A percentile compares a stretch with the other conserved stretches of the same genome.
phyloP scores from a whole-genome alignment of 345 rosid genomes.

The Mallotus nudiflorus region DNA sequence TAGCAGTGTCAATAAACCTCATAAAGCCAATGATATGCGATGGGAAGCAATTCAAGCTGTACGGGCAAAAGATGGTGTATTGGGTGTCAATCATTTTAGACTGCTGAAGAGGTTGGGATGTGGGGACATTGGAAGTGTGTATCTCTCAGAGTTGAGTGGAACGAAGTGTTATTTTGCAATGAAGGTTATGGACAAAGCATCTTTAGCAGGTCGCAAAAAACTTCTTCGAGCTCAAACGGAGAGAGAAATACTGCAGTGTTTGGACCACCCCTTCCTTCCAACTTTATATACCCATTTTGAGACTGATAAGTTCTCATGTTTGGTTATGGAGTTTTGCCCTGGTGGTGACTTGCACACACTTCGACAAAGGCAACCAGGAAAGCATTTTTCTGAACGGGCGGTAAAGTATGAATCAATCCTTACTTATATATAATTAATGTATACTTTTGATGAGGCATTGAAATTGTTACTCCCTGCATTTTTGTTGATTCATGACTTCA shows the following conservation, averaged over 20 bases:
- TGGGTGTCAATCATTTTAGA: slow-evolving; percentile 77
- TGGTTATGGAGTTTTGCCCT: slow-evolving; percentile 88
- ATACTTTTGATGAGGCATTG: background rate
- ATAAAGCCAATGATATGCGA: slow-evolving; percentile 68
- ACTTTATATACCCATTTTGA: slow-evolving; percentile 77
- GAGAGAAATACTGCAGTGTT: slow-evolving; percentile 68
- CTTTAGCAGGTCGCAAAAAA: slow-evolving; percentile 74
- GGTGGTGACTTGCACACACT: slow-evolving; percentile 90
- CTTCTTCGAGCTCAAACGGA: slow-evolving; percentile 83
- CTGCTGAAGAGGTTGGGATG: slow-evolving; percentile 74
- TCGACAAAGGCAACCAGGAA: slow-evolving; percentile 79
- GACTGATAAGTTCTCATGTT: slow-evolving; percentile 78
- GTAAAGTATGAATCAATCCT: slow-evolving; percentile 51
- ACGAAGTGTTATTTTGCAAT: slow-evolving; percentile 72
- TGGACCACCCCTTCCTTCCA: slow-evolving; percentile 86
- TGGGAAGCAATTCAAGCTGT: slow-evolving; percentile 89
- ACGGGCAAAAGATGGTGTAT: slow-evolving; percentile 56
- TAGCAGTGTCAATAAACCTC: slow-evolving; percentile 63
- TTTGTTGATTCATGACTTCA: too few species aligned
- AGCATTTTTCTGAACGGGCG: slow-evolving; percentile 77
- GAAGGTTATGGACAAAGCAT: slow-evolving; percentile 79
- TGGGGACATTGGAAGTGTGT: slow-evolving; percentile 81
- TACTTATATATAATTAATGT: slow-evolving; percentile 10
- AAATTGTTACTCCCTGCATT: slow-evolving; percentile 2
- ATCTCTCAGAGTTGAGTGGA: slow-evolving; percentile 71